phyloP scores from a whole-genome alignment of 2,329 filamentous ascomycete genomes.

The Penicillium sp. region DNA sequence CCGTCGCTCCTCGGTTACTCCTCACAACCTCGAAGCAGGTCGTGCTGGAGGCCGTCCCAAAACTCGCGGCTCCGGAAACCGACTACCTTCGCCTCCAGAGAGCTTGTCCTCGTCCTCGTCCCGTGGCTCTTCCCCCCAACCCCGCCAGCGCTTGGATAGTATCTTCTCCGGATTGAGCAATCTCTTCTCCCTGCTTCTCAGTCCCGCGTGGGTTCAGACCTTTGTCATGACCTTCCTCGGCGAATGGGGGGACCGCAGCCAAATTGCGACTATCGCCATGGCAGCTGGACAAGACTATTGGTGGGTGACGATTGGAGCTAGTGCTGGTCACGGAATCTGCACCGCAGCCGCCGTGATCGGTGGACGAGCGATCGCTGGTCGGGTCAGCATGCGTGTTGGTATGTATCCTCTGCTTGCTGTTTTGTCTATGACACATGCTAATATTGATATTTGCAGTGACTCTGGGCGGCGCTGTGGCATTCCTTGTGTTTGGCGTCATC shows the following conservation, averaged over 20 bases:
- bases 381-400: constrained; percentile 94
- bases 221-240: constrained; percentile 99
- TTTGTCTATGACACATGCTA: constrained; percentile 20
- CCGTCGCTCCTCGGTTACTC: constrained; percentile 66
- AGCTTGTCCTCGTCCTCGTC: constrained; percentile 75
- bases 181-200: constrained; percentile 80
- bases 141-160: constrained; percentile 45
- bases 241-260: constrained; percentile 95
- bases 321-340: constrained; percentile 82
- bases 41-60: constrained; percentile 61
- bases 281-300: constrained; percentile 97
- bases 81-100: constrained; percentile 75
- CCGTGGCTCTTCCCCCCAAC: constrained; percentile 55
- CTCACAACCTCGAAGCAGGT: constrained; percentile 78
- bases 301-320: constrained; percentile 92
- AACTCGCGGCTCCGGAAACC: constrained; percentile 65
- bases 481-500: constrained; percentile 86
- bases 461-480: constrained; percentile 83
- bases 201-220: constrained; percentile 96
- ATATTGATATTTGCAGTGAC: constrained; percentile 62
- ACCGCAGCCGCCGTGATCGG: constrained; percentile 89
- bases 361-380: constrained; percentile 85
- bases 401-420: constrained; percentile 48
- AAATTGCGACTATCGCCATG: constrained; percentile 99
- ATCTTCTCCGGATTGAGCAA: constrained; percentile 71